phyloP scores from a whole-genome alignment of 2,329 filamentous ascomycete genomes.

The Alternaria dauci region DNA sequence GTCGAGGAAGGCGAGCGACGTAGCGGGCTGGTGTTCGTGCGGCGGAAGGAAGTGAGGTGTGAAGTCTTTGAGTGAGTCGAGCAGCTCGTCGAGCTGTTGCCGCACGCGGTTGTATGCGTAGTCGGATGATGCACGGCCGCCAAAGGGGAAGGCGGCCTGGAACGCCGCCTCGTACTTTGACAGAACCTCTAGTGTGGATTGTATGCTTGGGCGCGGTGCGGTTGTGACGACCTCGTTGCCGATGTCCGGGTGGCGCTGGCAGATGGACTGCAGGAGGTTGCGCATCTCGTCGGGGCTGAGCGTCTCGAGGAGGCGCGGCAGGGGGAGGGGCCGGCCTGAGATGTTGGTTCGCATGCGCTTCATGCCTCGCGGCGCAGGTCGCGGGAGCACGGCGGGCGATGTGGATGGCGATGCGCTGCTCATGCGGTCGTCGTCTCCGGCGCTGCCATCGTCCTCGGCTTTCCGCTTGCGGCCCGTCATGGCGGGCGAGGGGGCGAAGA shows the following conservation, averaged over 20 bases:
- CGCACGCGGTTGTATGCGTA: conserved; percentile 95
- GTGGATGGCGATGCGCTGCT: conserved; percentile 83
- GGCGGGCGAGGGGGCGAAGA: conserved; percentile 49
- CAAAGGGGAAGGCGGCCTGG: conserved; percentile 81
- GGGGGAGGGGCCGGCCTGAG: conserved; percentile 69
- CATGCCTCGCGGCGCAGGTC: conserved; percentile 65
- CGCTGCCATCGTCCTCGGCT: conserved; percentile 72
- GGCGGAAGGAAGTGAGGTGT: conserved; percentile 95
- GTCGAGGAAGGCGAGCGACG: conserved; percentile 87
- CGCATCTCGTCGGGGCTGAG: conserved; percentile 86
- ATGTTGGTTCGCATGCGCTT: conserved; percentile 75
- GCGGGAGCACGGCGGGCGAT: conserved; percentile 77
- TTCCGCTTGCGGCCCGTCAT: conserved; percentile 79
- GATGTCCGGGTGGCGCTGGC: conserved; percentile 86
- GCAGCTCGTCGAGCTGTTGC: conserved; percentile 77
- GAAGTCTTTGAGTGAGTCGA: conserved; percentile 92
- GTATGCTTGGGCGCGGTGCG: conserved; percentile 86
- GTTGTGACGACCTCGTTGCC: conserved; percentile 82
- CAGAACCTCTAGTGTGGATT: conserved; percentile 81
- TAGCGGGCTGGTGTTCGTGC: conserved; percentile 81
- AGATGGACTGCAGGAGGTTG: conserved; percentile 86
- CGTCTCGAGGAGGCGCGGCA: conserved; percentile 89
- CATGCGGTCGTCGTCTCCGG: conserved; percentile 80
- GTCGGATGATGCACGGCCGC: conserved; percentile 84
- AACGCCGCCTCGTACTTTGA: conserved; percentile 81